Evolutionary conservation across 495 filamentous ascomycete species (phyloP).

Genomic region (Viridothelium virens): DNA sequence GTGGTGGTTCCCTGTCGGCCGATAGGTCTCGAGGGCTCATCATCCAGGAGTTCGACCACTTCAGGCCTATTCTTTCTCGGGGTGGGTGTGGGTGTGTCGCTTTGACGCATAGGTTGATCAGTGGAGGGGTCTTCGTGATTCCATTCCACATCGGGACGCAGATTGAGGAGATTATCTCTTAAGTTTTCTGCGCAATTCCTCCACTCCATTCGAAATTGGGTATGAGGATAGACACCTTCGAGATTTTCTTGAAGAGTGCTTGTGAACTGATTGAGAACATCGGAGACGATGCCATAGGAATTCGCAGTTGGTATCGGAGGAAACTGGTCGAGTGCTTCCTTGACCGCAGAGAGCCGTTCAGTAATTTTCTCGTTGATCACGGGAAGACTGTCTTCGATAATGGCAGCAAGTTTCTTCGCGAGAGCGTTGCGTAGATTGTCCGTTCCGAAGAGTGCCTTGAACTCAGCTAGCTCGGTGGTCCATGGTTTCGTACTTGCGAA

Average conservation of each 20-base stretch:
- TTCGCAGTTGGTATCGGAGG: conserved; percentile 31
- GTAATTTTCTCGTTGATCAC: conserved; percentile 30
- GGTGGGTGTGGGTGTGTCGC: conserved; percentile 12
- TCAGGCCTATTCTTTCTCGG: not conserved
- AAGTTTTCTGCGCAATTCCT: conserved; percentile 19
- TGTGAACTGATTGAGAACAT: conserved; percentile 22
- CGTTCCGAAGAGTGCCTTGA: conserved; percentile 36
- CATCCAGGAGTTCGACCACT: not conserved
- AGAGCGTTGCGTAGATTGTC: conserved; percentile 33
- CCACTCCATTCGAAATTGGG: conserved; percentile 29
- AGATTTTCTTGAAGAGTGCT: conserved; percentile 18
- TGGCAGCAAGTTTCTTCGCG: conserved; percentile 34
- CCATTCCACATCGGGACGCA: conserved; percentile 21
- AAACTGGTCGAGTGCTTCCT: conserved; percentile 27
- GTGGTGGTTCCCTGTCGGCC: not conserved
- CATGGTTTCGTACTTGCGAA: conserved; percentile 37
- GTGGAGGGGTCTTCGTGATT: conserved; percentile 1
- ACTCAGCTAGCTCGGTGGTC: conserved; percentile 28
- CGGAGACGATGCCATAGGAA: conserved; percentile 24
- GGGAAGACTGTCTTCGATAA: conserved; percentile 31
- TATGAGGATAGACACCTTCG: conserved; percentile 22
- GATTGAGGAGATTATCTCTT: conserved; percentile 13
- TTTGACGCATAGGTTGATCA: not conserved
- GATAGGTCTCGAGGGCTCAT: conserved; percentile 9
- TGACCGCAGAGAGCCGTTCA: conserved; percentile 25